Percentiles rank a stretch among this genome's conserved stretches.
Conservation (phyloP, 257 asterid species). For the Plantago major region DNA sequence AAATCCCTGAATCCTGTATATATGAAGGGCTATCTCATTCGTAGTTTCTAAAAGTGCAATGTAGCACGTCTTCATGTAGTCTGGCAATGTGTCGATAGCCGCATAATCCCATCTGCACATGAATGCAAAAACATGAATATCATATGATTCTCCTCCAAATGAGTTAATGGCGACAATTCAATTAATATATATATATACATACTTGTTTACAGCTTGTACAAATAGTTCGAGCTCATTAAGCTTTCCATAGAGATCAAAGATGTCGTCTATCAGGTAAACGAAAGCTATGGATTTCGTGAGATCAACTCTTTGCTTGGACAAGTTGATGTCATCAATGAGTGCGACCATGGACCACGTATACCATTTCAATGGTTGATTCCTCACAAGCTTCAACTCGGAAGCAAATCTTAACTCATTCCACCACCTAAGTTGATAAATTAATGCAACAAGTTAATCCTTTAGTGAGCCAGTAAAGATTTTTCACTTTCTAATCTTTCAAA, state of each 20-base stretch:
- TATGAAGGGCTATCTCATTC: slow-evolving; percentile 20
- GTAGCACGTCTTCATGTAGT: slow-evolving; percentile 45
- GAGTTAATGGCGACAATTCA: too few species aligned
- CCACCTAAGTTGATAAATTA: slow-evolving; percentile 36
- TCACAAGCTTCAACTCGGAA: slow-evolving; percentile 27
- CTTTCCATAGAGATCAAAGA: slow-evolving; percentile 37
- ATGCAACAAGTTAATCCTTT: neutral
- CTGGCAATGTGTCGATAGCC: slow-evolving; percentile 28
- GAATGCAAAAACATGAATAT: neutral
- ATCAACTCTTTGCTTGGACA: slow-evolving; percentile 23
- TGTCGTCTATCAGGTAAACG: slow-evolving; percentile 40
- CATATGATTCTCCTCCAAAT: neutral
- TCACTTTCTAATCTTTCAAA: too few species aligned
- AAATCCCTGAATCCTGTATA: slow-evolving; percentile 28
- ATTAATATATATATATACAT: neutral
- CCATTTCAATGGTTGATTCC: slow-evolving; percentile 37
- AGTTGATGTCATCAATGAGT: slow-evolving; percentile 14
- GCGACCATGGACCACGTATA: slow-evolving; percentile 32
- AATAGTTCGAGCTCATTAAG: slow-evolving; percentile 26
- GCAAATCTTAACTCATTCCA: slow-evolving; percentile 36
- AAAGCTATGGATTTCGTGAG: slow-evolving; percentile 35
- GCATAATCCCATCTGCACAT: slow-evolving; percentile 32
- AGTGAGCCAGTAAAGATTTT: too few species aligned
- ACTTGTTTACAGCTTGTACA: slow-evolving; percentile 36
- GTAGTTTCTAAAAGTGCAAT: slow-evolving; percentile 39